phyloP scores from a whole-genome alignment of 148 eudicot species.

The Heliosperma pusillum region DNA sequence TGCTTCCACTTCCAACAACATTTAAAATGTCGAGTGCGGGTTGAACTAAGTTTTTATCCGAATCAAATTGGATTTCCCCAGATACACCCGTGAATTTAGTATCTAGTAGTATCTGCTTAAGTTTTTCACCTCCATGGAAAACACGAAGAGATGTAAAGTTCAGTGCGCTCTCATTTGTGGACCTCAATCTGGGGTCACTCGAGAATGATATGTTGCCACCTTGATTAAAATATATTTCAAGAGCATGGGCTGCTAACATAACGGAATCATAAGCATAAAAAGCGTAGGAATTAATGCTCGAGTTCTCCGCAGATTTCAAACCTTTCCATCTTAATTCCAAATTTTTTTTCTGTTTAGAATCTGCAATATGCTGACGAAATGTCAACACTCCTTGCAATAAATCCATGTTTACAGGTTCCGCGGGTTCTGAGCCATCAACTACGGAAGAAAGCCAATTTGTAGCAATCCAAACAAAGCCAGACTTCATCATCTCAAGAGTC shows the following conservation, averaged over 20 bases:
- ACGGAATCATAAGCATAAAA: constrained; percentile 89
- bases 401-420: constrained; percentile 36
- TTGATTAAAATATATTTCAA: constrained; percentile 49
- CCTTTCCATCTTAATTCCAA: constrained; percentile 51
- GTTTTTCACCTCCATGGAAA: constrained; percentile 57
- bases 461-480: constrained; percentile 88
- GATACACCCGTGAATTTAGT: constrained; percentile 55
- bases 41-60: constrained; percentile 51
- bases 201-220: constrained; percentile 57
- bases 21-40: constrained; percentile 68
- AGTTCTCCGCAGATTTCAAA: constrained; percentile 39
- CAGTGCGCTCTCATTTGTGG: constrained; percentile 37
- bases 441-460: constrained; percentile 86
- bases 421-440: constrained; percentile 43
- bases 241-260: constrained; percentile 73
- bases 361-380: constrained; percentile 65
- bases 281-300: constrained; percentile 61
- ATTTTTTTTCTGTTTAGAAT: constrained; percentile 43
- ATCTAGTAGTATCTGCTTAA: constrained; percentile 42
- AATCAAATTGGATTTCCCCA: constrained; percentile 56
- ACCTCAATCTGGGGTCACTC: constrained; percentile 46
- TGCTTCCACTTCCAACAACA: constrained; percentile 64
- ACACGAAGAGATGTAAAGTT: constrained; percentile 48
- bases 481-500: constrained; percentile 58
- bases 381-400: constrained; percentile 74